A percentile compares a stretch with the other conserved stretches of the same genome.
phyloP scores from a whole-genome alignment of 495 filamentous ascomycete species.

The Penicillium canariense region DNA sequence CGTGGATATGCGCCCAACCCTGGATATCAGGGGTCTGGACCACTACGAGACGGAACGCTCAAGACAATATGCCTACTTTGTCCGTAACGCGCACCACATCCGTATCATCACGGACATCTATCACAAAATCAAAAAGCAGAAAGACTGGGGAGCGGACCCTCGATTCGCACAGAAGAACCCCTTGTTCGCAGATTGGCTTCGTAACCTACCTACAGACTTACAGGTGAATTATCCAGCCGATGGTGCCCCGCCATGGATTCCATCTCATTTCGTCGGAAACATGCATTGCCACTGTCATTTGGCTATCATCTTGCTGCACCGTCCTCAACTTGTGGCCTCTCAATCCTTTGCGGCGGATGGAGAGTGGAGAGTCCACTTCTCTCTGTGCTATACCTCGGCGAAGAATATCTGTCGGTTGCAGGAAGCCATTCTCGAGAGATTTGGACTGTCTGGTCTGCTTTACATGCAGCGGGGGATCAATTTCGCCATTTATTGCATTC shows the following conservation, averaged over 20 bases:
- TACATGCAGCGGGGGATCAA: slow-evolving; percentile 96
- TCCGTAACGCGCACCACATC: slow-evolving; percentile 73
- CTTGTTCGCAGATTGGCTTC: slow-evolving; percentile 69
- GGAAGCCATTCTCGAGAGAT: slow-evolving; percentile 75
- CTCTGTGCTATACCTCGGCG: slow-evolving; percentile 80
- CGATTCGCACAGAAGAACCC: slow-evolving; percentile 77
- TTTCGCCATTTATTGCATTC: slow-evolving; percentile 88
- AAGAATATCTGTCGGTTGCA: slow-evolving; percentile 89
- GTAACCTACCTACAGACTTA: slow-evolving; percentile 74
- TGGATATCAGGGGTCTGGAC: slow-evolving; percentile 64
- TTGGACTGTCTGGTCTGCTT: slow-evolving; percentile 75
- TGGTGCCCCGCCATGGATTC: slow-evolving; percentile 78
- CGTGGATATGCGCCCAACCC: slow-evolving; percentile 70
- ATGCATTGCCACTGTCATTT: slow-evolving; percentile 92
- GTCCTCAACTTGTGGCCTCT: slow-evolving; percentile 78
- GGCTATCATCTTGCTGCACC: slow-evolving; percentile 80
- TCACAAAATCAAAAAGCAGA: slow-evolving; percentile 73
- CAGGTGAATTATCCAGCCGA: slow-evolving; percentile 75
- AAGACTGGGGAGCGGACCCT: slow-evolving; percentile 88
- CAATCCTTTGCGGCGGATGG: slow-evolving; percentile 71
- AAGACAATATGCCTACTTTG: slow-evolving; percentile 78
- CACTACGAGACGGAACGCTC: slow-evolving; percentile 74
- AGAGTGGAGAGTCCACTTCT: slow-evolving; percentile 85
- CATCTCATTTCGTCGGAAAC: slow-evolving; percentile 88
- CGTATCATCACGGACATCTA: slow-evolving; percentile 74